Base-by-base conservation (phyloP, 2,329 filamentous ascomycete species). In the Verticillium isaacii region DNA sequence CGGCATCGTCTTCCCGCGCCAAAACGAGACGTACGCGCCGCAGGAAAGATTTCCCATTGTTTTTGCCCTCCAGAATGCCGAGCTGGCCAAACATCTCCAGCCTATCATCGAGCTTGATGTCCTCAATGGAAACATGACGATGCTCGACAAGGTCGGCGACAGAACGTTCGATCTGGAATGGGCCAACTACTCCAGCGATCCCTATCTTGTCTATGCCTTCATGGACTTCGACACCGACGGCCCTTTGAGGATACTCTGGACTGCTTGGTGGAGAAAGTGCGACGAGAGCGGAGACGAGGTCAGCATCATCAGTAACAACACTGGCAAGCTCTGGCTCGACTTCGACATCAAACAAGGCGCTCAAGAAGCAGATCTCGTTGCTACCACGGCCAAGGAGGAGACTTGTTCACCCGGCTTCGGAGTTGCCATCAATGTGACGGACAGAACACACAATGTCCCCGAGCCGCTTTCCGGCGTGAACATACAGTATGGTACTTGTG, bases 1-100 rank as follows among this genome's bases (percentile, higher is more conserved):
- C 56, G 70, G 68, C 61, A 32, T 73, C 7, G 62, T 72, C 50
- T 74, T 72, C 63, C 71, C 71, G 1, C 72, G 70, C 56, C 17
- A 25, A 60, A 72, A 73, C 65, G 68, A 68, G 56, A 72, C 69
- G 14, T 73, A 72, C 32, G 67, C 63, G 64, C 69, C 68, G 1
- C 60, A 65, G 1, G 56, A 63, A 14, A 29, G 59, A 2, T 72
- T 73, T 59, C 70, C 72, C 59, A 60, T 73, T 36, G 63, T 74
- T n/a, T 70, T 72, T 55, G 71, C 68, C 0, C 36, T 73, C 8
- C 67, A 68, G 60, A 71, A 72, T 59, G 57, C 67, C 29, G 12
- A 59, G 25, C 61, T 68, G 14, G 68, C 65, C 11, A 19, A 60
- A n/a, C 23, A 62, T 25, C 63, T 69, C 34, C 45, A 64, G 14